These are phyloP conservation scores for Pseudogymnoascus pannorum DNA, from an alignment of 2,329 filamentous ascomycete species.

Conservation along the genomic window DNA sequence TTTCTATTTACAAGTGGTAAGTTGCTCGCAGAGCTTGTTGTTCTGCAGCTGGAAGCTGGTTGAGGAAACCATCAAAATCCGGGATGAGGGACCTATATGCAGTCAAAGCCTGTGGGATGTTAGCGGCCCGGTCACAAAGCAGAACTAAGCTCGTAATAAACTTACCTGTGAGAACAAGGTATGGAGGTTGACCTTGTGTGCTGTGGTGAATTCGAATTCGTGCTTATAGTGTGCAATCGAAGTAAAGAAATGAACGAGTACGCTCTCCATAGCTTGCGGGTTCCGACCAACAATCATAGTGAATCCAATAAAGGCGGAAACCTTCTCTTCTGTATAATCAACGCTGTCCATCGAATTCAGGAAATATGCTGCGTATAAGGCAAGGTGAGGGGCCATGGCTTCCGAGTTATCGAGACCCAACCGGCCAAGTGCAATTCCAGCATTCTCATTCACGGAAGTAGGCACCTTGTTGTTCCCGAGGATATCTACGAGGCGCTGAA, in stretches of 20 bases:
- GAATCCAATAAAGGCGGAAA: conserved; percentile 86
- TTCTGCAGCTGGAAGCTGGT: conserved; percentile 11
- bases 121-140: conserved; percentile 17
- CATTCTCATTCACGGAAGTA: conserved; percentile 83
- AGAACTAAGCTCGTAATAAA: conserved; percentile 1
- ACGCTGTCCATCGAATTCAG: conserved; percentile 75
- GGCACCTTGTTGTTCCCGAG: conserved; percentile 80
- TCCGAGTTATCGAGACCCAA: conserved; percentile 74
- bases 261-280: conserved; percentile 85
- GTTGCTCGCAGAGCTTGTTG: conserved; percentile 21
- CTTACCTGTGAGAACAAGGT: conserved; percentile 27
- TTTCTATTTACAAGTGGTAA: conserved; percentile 29
- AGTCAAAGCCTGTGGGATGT: conserved; percentile 36
- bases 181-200: conserved; percentile 24
- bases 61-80: conserved; percentile 44
- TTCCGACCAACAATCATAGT: conserved; percentile 77
- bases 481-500: conserved; percentile 72
- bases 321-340: conserved; percentile 87
- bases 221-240: conserved; percentile 71
- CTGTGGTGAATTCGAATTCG: conserved; percentile 43
- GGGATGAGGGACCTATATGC: conserved; percentile 48
- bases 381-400: conserved; percentile 69
- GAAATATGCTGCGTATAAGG: conserved; percentile 75
- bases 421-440: conserved; percentile 83
- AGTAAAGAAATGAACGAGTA: conserved; percentile 72